These are phyloP conservation scores for Hanseniaspora clermontiae DNA, from an alignment of 805 yeast species.

Conservation along the genomic window DNA sequence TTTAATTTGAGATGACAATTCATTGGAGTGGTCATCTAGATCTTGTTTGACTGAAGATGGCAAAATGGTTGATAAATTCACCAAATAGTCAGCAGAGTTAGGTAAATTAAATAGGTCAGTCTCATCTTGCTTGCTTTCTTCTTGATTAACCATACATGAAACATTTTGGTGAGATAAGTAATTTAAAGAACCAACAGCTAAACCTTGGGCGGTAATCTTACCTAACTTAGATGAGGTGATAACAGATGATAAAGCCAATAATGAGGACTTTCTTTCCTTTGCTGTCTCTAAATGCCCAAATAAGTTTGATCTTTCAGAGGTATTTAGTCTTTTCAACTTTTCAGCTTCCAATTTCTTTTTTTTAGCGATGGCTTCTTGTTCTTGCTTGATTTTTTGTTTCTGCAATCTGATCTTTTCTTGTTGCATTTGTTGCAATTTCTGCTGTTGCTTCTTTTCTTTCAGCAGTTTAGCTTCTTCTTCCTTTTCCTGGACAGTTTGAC, in stretches of 20 bases:
- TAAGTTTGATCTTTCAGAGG: conserved; percentile 40
- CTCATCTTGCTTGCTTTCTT: conserved; percentile 11
- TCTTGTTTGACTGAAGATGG: conserved; percentile 34
- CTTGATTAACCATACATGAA: neutral
- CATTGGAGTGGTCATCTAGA: conserved; percentile 21
- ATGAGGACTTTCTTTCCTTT: conserved; percentile 48
- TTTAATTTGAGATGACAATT: conserved; percentile 23
- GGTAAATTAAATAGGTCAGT: conserved; percentile 16
- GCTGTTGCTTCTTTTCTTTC: conserved; percentile 33
- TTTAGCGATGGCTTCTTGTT: conserved; percentile 25
- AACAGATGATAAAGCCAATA: conserved; percentile 27
- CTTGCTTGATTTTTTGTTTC: conserved; percentile 34
- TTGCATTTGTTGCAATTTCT: conserved; percentile 29
- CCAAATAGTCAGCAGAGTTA: conserved; percentile 26
- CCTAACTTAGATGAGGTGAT: conserved; percentile 25
- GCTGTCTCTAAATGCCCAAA: conserved; percentile 72
- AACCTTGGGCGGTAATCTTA: conserved; percentile 28
- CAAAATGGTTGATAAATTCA: conserved; percentile 31
- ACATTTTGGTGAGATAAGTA: conserved; percentile 1
- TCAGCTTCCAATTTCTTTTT: conserved; percentile 33
- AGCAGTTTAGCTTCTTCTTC: conserved; percentile 31
- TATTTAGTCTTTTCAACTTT: conserved; percentile 23
- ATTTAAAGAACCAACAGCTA: conserved; percentile 25
- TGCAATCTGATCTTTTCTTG: conserved; percentile 41
- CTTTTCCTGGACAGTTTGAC: conserved; percentile 35